These are phyloP conservation scores for Paracorniculantispora psalliotae DNA, from an alignment of 2,329 filamentous ascomycete species.

Conservation along the genomic window DNA sequence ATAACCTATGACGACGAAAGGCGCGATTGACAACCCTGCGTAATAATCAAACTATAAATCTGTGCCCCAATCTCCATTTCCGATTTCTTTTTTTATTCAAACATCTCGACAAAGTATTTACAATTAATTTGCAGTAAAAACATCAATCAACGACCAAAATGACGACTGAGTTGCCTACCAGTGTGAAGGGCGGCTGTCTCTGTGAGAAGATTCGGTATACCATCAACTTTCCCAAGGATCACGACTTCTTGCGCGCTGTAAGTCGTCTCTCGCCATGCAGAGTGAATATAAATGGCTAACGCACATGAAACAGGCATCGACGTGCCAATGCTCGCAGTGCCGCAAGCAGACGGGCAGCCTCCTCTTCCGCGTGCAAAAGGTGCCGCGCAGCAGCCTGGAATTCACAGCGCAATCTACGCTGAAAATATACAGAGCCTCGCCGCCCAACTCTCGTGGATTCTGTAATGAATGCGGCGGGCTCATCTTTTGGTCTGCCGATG, in stretches of 20 bases:
- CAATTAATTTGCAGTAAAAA: background rate
- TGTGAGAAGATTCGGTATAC: constrained; percentile 46
- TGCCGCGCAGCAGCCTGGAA: constrained; percentile 31
- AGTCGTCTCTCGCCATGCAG: constrained; percentile 11
- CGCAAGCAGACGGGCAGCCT: constrained; percentile 47
- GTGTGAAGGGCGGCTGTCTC: constrained; percentile 47
- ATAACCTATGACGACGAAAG: constrained; percentile 8
- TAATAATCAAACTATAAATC: background rate
- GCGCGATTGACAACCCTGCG: constrained; percentile 1
- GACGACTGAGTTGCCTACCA: constrained; percentile 21
- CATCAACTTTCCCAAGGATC: constrained; percentile 39
- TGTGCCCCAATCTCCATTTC: background rate
- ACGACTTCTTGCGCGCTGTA: constrained; percentile 38
- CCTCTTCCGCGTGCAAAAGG: constrained; percentile 35
- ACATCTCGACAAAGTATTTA: background rate
- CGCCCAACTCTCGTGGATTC: constrained; percentile 39
- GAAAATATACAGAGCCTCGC: constrained; percentile 36
- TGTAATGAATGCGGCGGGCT: constrained; percentile 45
- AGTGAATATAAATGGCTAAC: background rate
- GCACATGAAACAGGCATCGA: constrained; percentile 31
- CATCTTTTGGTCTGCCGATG: constrained; percentile 40
- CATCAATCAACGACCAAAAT: background rate
- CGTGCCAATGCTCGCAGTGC: constrained; percentile 53
- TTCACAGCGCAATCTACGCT: constrained; percentile 32
- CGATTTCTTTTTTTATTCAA: too few relatives aligned